Evolutionary conservation across 768 basidiomycete species (phyloP).

Genomic region (Trichaptum fuscoviolaceum): DNA sequence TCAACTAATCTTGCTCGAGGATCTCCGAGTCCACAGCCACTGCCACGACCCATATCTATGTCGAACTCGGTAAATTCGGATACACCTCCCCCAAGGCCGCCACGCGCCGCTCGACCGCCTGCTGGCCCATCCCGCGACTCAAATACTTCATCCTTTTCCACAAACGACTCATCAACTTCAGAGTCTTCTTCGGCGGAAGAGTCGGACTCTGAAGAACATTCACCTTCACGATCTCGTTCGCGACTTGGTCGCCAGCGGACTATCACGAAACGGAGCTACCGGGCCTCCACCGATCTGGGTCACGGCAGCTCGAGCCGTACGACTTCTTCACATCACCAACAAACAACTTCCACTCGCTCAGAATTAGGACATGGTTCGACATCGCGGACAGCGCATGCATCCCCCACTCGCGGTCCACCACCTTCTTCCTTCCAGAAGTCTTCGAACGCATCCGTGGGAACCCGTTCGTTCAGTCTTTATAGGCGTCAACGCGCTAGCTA

Average conservation of each 20-base stretch:
- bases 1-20: conserved; percentile 40
- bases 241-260: conserved; percentile 22
- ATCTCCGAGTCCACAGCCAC: conserved; percentile 41
- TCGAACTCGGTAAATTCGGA: conserved; percentile 23
- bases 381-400: conserved; percentile 4
- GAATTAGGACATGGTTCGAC: conserved; percentile 31
- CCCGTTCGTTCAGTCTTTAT: not conserved
- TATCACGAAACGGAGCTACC: conserved; percentile 28
- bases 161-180: not conserved
- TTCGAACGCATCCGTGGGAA: not conserved
- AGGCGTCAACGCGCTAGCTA: conserved; percentile 2
- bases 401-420: not conserved
- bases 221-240: conserved; percentile 16
- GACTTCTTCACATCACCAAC: conserved; percentile 1
- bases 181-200: conserved; percentile 2
- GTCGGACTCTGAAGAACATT: conserved; percentile 6
- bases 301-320: not conserved
- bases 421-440: not conserved
- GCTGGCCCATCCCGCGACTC: conserved; percentile 7
- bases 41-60: conserved; percentile 32
- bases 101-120: conserved; percentile 14
- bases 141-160: conserved; percentile 3
- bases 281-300: not conserved
- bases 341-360: conserved; percentile 14
- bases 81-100: not conserved